Percentiles rank a stretch among this genome's conserved stretches.
These are phyloP conservation scores for Cyclotella distinguenda DNA, from an alignment of 108 stramenopile genomes.

Conservation along the genomic window DNA sequence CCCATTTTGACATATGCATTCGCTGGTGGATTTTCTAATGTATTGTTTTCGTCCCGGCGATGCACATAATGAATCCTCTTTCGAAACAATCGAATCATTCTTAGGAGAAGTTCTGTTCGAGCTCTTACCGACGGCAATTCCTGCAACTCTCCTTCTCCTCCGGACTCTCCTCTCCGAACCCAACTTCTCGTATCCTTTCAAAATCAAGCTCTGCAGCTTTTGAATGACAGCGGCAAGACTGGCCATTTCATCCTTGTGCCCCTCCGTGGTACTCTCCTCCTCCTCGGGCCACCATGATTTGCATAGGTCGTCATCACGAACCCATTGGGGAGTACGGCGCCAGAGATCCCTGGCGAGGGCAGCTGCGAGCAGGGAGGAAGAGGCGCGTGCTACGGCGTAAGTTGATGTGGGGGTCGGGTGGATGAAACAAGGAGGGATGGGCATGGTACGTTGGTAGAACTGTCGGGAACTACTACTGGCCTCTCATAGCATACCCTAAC, in stretches of 20 bases:
- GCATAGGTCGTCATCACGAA: constrained; percentile 60
- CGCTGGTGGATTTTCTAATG: constrained; percentile 1
- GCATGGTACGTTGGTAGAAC: too few relatives aligned
- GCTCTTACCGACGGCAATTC: not conserved
- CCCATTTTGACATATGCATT: constrained; percentile 10
- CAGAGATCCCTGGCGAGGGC: constrained; percentile 39
- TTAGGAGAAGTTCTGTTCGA: too few relatives aligned
- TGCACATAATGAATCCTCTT: too few relatives aligned
- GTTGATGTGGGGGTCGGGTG: constrained; percentile 19
- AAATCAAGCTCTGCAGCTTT: constrained; percentile 49
- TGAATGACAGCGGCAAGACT: constrained; percentile 49
- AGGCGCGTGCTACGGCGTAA: constrained; percentile 24
- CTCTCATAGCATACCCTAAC: too few relatives aligned
- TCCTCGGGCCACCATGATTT: constrained; percentile 15
- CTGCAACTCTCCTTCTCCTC: constrained; percentile 13
- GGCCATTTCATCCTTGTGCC: constrained; percentile 43
- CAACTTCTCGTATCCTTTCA: constrained; percentile 39
- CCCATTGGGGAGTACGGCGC: constrained; percentile 54
- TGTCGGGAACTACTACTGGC: too few relatives aligned
- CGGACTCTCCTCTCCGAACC: constrained; percentile 19
- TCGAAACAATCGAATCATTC: too few relatives aligned
- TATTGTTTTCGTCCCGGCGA: not conserved
- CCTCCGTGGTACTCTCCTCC: not conserved
- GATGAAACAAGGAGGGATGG: constrained; percentile 10
- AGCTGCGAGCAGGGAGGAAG: constrained; percentile 28